Conservation (phyloP, 768 basidiomycete genomes). For the Naganishia kalamii region DNA sequence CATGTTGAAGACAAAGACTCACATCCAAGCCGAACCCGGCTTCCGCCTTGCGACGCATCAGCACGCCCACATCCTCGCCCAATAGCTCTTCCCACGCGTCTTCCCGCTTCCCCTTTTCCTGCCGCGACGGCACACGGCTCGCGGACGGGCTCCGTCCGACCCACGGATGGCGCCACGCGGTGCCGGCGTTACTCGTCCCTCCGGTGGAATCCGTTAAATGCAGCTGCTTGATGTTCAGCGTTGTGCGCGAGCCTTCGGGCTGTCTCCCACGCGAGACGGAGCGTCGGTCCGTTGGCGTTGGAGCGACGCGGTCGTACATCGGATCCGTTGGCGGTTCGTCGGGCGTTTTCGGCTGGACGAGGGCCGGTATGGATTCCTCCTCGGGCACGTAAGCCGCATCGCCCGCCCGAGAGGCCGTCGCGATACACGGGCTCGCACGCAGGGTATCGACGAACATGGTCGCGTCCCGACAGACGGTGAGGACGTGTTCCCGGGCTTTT, state of each 20-base stretch:
- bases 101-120: not conserved
- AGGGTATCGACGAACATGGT: slow-evolving; percentile 39
- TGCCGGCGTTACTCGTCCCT: not conserved
- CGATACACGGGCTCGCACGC: slow-evolving; percentile 25
- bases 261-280: slow-evolving; percentile 2
- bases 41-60: slow-evolving; percentile 38
- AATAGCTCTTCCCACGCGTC: slow-evolving; percentile 24
- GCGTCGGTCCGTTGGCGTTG: not conserved
- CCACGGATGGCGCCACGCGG: slow-evolving; percentile 12
- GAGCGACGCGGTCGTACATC: not conserved
- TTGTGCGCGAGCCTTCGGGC: not conserved
- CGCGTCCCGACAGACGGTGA: slow-evolving; percentile 39
- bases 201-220: slow-evolving; percentile 1
- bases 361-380: not conserved
- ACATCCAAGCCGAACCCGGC: slow-evolving; percentile 44
- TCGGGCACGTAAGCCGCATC: not conserved
- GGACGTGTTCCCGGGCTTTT: slow-evolving; percentile 25
- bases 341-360: not conserved
- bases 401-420: slow-evolving; percentile 2
- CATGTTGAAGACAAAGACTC: slow-evolving; percentile 15
- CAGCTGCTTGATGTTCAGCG: slow-evolving; percentile 7
- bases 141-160: not conserved
- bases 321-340: not conserved
- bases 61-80: slow-evolving; percentile 33
- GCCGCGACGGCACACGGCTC: not conserved